Base-by-base conservation (phyloP, 1,284 basidiomycete species). In the Cryptococcus maquisensis region DNA sequence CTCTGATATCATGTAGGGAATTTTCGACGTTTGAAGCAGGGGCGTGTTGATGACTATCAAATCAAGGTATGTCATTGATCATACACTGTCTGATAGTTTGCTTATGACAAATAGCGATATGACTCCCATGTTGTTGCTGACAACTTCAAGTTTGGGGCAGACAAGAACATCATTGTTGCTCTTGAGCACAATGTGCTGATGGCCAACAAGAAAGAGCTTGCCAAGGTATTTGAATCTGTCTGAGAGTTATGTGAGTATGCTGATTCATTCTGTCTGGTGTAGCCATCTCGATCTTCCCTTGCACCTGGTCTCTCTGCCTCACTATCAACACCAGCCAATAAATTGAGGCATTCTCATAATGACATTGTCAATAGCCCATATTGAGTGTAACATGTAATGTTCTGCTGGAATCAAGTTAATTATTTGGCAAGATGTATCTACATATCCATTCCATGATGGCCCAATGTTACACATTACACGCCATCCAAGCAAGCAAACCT, bases 121-220 rank as follows among this genome's bases (percentile, higher is more conserved):
- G 89, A 94, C 67, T 93, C 96, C 64, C 81, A 84, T 48, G 93
- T 98, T 57, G 92, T 98, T 0, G 92, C 95, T 60, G 94, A 97
- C 74, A 90, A 88, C 77, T 97, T 97, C 84, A 90, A 87, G 75
- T 96, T 91, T 69, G 92, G 90, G 18, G 88, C 94, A 63, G 92
- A 96, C 77, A 89, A 90, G 68, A 87, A 96, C 72, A 96, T 97
- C 69, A 90, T 97, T 66, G 95, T 98, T 53, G 95, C 96, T 2
- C 79, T 98, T 64, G 84, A 91, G 72, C 90, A 97, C 77, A 89
- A 98, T 68, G 92, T 98, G 20, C 81, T 97, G 59, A 87, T 90
- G 62, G 83, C 96, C 53, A 93, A 94, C 79, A 96, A 95, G 86
- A 90, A 87, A 77, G 86, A 86, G 60, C 80, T 98, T 54, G 86